These are phyloP conservation scores for Pseudozyma thailandica DNA, from an alignment of 1,284 basidiomycete species.

Conservation along the genomic window DNA sequence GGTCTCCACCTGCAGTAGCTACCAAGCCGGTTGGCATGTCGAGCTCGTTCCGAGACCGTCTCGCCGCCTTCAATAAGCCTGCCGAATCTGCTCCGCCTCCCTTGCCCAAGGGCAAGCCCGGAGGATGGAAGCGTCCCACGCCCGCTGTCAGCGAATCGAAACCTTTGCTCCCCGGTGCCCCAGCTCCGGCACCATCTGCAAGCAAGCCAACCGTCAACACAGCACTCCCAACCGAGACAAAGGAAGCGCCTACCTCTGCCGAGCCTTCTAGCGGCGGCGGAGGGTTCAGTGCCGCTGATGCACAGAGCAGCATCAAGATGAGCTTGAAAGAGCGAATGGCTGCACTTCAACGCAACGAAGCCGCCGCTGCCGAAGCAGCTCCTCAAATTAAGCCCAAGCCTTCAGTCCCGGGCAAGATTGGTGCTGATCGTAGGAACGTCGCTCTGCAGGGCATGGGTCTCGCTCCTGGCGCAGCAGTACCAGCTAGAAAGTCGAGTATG, in stretches of 20 bases:
- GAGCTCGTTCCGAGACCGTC: conserved; percentile 62
- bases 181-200: conserved; percentile 17
- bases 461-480: conserved; percentile 26
- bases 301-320: conserved; percentile 66
- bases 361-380: conserved; percentile 28
- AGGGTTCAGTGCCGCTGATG: conserved; percentile 62
- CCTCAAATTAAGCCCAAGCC: conserved; percentile 45
- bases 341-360: conserved; percentile 61
- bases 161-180: conserved; percentile 53
- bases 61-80: conserved; percentile 67
- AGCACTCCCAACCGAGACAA: conserved; percentile 8
- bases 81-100: conserved; percentile 57
- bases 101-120: conserved; percentile 58
- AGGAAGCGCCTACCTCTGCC: conserved; percentile 12
- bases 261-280: conserved; percentile 15
- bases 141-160: conserved; percentile 47
- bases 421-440: conserved; percentile 41
- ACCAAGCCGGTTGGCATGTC: conserved; percentile 56
- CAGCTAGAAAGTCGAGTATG: conserved; percentile 19
- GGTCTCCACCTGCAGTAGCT: conserved; percentile 42
- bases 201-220: conserved; percentile 11
- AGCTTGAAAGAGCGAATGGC: conserved; percentile 67
- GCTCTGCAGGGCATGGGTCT: conserved; percentile 53
- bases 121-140: conserved; percentile 63
- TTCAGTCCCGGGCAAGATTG: conserved; percentile 43